phyloP scores from a whole-genome alignment of 805 yeast genomes.

The Phaffomyces antillensis region DNA sequence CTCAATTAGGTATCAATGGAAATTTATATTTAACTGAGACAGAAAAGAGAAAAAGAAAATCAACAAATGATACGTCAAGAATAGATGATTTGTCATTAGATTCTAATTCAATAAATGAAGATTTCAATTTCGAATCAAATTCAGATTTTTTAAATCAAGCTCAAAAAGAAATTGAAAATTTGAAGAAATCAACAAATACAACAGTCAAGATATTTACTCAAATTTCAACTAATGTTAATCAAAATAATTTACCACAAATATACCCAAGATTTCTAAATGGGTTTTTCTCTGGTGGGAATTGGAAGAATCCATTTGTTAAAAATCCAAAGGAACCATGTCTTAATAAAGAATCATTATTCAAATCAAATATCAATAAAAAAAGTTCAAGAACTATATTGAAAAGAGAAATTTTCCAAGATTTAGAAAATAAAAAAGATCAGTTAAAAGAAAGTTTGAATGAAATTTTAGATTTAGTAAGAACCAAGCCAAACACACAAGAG shows the following conservation, averaged over 20 bases:
- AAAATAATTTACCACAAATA: constrained; percentile 44
- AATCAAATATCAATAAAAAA: constrained; percentile 13
- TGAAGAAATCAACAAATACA: constrained; percentile 27
- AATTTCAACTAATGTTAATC: constrained; percentile 24
- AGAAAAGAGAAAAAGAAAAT: constrained; percentile 5
- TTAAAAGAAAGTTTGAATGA: constrained; percentile 34
- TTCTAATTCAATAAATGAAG: constrained; percentile 1
- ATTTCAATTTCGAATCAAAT: constrained; percentile 1
- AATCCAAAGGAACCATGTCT: constrained; percentile 24
- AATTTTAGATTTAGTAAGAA: constrained; percentile 33
- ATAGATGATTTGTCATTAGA: constrained; percentile 2
- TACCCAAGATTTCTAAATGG: constrained; percentile 63
- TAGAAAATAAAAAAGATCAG: constrained; percentile 32
- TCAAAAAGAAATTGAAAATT: constrained; percentile 31
- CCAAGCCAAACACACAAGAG: constrained; percentile 30
- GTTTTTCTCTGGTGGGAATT: constrained; percentile 71
- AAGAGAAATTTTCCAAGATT: constrained; percentile 35
- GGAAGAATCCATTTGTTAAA: constrained; percentile 64
- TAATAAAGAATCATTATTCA: constrained; percentile 17
- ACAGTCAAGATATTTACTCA: constrained; percentile 25
- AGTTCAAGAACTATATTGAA: constrained; percentile 43
- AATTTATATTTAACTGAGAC: constrained; percentile 41
- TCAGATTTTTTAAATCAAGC: constrained; percentile 31
- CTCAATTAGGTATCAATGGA: constrained; percentile 61
- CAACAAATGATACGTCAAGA: constrained; percentile 20